Conservation (phyloP, 176 grass and related monocot species). For the Typha latifolia region DNA sequence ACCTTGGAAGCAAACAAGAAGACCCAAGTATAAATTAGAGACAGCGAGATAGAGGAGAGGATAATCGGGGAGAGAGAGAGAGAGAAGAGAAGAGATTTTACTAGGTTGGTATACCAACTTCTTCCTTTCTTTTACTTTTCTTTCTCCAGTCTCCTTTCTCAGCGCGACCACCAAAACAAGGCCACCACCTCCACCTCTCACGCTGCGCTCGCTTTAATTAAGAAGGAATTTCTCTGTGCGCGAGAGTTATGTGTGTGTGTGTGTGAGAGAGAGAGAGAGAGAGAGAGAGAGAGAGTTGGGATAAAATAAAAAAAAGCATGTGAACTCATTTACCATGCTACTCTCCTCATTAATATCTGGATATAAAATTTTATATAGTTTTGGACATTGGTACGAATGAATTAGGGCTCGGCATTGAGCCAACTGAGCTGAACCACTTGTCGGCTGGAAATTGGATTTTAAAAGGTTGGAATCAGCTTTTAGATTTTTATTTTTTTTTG, state of each 20-base stretch:
- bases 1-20: neutral
- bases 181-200: constrained; percentile 28
- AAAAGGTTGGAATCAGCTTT: too few relatives aligned
- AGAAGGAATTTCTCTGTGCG: constrained; percentile 22
- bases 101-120: too few relatives aligned
- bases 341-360: too few relatives aligned
- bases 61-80: neutral
- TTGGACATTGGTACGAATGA: too few relatives aligned
- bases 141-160: constrained; percentile 10
- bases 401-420: too few relatives aligned
- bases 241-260: neutral
- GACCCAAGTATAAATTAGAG: constrained; percentile 4
- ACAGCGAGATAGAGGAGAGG: neutral
- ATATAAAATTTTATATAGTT: too few relatives aligned
- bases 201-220: constrained; percentile 21
- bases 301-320: too few relatives aligned
- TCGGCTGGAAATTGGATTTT: too few relatives aligned
- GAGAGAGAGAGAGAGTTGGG: constrained; percentile 5
- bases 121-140: neutral
- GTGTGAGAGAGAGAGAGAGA: too few relatives aligned
- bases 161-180: neutral
- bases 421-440: too few relatives aligned
- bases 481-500: too few relatives aligned
- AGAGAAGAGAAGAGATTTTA: neutral
- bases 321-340: too few relatives aligned